Evolutionary conservation across 371 early-diverging fungal species (phyloP), one percentile per base, ranked within the genome.

Genomic region (Apophysomyces ossiformis): DNA sequence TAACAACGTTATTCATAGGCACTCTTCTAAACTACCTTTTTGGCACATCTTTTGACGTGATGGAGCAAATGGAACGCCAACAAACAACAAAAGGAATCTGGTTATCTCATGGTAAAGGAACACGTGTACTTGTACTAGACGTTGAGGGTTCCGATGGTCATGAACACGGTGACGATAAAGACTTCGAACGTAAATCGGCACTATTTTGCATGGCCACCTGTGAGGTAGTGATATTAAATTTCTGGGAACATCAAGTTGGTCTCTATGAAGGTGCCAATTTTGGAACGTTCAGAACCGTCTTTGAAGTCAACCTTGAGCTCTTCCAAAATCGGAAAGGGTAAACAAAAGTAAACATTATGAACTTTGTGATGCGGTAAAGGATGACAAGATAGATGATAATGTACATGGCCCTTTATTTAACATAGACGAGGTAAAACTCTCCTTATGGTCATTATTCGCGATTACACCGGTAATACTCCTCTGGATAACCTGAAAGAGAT

Each of bases 81-180:
- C 97, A 96, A 77, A 99, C 99, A 11, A 99, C 99, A 38, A 96
- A 96, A 72, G 96, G 96, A 60, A 96, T 99, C 69, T 98, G 99
- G 98, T 87, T 93, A 61, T 90, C 92, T 70, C 91, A 92, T 69
- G 95, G 94, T 43, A 86, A 85, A 61, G 87, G 88, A 36, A 90
- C 88, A 90, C 88, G 89, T 68, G 87, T 95, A 15, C 83, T 99
- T 37, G 92, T 98, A 47, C 87, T 98, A 88, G 99, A 99, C 77
- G 99, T 99, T 5, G 99, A 99, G 73, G 99, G 99, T 57, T 96
- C 97, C 1, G 99, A 99, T 74, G 99, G 99, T 50, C 91, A 98
- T 57, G 99, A 98, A 74, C 92, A 96, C 57, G 98, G 99, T 60
- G 99, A 99, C 78, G 95, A 99, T 72, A 97, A 97, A 89, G 98